A percentile compares a stretch with the other conserved stretches of the same genome.
These are phyloP conservation scores for Drechslerella dactyloides DNA, from an alignment of 2,329 filamentous ascomycete genomes.

Conservation along the genomic window DNA sequence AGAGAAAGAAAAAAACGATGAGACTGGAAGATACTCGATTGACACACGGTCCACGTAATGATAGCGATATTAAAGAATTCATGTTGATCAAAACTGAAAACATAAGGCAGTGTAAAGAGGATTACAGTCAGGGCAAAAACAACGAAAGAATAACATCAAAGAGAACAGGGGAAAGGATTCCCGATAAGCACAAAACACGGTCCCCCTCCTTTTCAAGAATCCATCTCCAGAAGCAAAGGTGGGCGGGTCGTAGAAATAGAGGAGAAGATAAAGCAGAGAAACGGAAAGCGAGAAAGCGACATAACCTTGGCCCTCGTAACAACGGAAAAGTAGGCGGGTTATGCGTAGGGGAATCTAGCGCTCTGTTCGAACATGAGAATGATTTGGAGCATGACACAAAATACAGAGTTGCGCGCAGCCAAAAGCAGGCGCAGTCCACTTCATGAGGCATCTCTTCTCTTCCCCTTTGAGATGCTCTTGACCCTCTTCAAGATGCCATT, in stretches of 20 bases:
- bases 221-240: background rate
- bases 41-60: too few relatives aligned
- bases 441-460: constrained; percentile 52
- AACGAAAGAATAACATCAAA: too few relatives aligned
- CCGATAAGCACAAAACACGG: too few relatives aligned
- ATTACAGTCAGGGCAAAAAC: too few relatives aligned
- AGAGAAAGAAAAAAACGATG: too few relatives aligned
- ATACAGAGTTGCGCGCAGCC: constrained; percentile 1
- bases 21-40: too few relatives aligned
- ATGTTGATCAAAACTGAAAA: too few relatives aligned
- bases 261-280: background rate
- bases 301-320: constrained; percentile 1
- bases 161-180: too few relatives aligned
- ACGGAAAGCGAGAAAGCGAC: background rate
- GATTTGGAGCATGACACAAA: constrained; percentile 7
- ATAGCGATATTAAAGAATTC: too few relatives aligned
- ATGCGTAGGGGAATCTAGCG: too few relatives aligned
- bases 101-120: too few relatives aligned
- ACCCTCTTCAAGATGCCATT: constrained; percentile 55
- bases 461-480: constrained; percentile 56
- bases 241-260: background rate
- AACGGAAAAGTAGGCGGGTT: constrained; percentile 17
- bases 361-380: constrained; percentile 4
- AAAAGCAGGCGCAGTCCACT: background rate
- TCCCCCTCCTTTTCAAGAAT: background rate